Evolutionary conservation across 345 rosid species (phyloP), one percentile per base, ranked within the genome.

Genomic region (Cochlearia excelsa): DNA sequence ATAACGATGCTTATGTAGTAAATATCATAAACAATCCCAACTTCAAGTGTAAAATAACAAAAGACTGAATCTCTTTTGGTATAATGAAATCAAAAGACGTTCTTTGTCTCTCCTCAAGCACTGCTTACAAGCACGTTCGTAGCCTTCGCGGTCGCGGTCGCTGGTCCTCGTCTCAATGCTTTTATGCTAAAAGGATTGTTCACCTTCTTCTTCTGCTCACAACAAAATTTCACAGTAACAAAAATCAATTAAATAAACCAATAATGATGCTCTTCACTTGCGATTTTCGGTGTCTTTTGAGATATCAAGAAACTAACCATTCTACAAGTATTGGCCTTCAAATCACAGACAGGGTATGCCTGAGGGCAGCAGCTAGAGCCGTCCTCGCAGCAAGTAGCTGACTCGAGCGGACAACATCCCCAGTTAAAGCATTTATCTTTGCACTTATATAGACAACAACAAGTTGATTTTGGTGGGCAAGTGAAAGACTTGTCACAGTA

Each of bases 371-470:
- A 90, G 60, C 95, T 87, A 59, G 71, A 71, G 28, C 70, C 76
- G 39, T 84, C 90, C 1, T 83, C 81, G 4, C 97, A 90, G 84
- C 97, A 90, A 53, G 85, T 84, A 3, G 97, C 95, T 3, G 85
- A 88, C 69, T 90, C 85, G 2, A 75, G 63, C 0, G 90, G 90
- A 75, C 97, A 90, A 77, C 97, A 90, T 50, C 97, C 97, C 97
- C 97, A 86, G 30, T 73, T 83, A n/a, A 79, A 83, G 78, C 97
- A 90, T 76, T 59, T 72, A 4, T 73, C 47, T 1, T 73, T 73
- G 47, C 67, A 78, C 70, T 80, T 71, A 26, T 75, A 81, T 6
- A 81, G 29, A 65, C 95, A 90, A 74, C 97, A 86, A 61, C 97
- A 90, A 43, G 97, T 86, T 69, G 59, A 80, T 55, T 82, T 73